Base-by-base conservation (phyloP, 352 stramenopile species). In the Phytophthora chlamydospora region DNA sequence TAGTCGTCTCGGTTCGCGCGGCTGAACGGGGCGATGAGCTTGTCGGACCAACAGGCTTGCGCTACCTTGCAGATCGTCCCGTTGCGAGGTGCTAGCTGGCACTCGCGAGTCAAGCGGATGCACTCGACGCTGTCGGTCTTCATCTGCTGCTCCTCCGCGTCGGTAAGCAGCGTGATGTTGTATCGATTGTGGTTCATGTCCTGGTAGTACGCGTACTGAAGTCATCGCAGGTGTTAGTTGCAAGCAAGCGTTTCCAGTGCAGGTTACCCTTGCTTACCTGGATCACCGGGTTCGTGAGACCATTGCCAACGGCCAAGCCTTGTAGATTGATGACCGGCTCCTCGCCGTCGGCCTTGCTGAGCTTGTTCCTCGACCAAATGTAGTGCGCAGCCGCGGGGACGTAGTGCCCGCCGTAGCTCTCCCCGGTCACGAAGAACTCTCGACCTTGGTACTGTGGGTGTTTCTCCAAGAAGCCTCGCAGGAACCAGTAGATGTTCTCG, bases 171-270 rank as follows among this genome's bases (percentile, higher is more conserved):
- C 31, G 70, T 66, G 47, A 88, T 53, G 47, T 81, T 81, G 68
- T 86, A 88, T 40, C 56, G 47, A 42, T 88, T 88, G 40, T 84
- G 50, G 41, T 71, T 74, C 76, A 88, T 85, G 34, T 88, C 75
- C 24, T 76, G 50, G 38, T 71, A 73, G 53, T 83, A 76, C 31
- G 65, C 51, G 24, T 70, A 79, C 67, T 85, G 39, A 24, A 24
- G 21, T 24, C 13, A 34, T 29, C 32, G 10, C 13, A 46, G 2
- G 31, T 34, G 16, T 29, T 24, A 31, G 43, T 49, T n/a, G 21
- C 21, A 24, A 55, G 17, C 43, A 50, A 36, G n/a, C 11, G 17
- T 16, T 42, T 6, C 16, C 13, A 21, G 4, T n/a, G n/a, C 27
- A 43, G 4, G 5, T 17, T 24, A 21, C 4, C 19, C 16, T 34